Evolutionary conservation across 352 stramenopile genomes (phyloP).

Genomic region (Phytopythium sindhum): DNA sequence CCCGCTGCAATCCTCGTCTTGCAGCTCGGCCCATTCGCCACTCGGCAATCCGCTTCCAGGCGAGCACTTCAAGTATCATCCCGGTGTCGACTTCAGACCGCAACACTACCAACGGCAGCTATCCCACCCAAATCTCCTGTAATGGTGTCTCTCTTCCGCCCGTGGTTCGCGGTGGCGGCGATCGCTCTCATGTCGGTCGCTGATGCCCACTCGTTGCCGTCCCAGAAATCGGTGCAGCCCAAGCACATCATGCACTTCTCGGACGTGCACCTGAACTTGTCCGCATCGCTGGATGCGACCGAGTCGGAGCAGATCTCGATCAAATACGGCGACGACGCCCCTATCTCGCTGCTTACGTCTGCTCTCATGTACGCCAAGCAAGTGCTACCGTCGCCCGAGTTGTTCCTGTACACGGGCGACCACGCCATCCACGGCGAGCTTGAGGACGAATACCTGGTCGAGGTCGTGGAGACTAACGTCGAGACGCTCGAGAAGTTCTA

Average conservation of each 20-base stretch:
- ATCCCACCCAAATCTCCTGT: neutral
- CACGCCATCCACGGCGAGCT: conserved; percentile 45
- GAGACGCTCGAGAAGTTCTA: conserved; percentile 62
- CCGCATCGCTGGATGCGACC: conserved; percentile 23
- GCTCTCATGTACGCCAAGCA: conserved; percentile 55
- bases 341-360: conserved; percentile 49
- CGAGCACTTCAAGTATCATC: neutral
- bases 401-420: conserved; percentile 78
- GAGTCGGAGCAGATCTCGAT: conserved; percentile 32
- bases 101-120: neutral
- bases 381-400: conserved; percentile 52
- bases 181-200: neutral
- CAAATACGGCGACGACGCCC: conserved; percentile 40
- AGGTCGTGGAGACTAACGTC: conserved; percentile 53
- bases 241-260: conserved; percentile 76
- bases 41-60: neutral
- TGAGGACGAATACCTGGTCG: conserved; percentile 44
- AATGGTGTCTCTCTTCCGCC: neutral
- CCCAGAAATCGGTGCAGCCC: conserved; percentile 2
- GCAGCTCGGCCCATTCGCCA: neutral
- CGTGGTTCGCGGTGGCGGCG: neutral
- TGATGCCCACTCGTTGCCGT: neutral
- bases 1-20: no score
- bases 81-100: neutral
- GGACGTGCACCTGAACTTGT: conserved; percentile 71